Conservation (phyloP, 257 asterid species). For the Solanum virginianum region DNA sequence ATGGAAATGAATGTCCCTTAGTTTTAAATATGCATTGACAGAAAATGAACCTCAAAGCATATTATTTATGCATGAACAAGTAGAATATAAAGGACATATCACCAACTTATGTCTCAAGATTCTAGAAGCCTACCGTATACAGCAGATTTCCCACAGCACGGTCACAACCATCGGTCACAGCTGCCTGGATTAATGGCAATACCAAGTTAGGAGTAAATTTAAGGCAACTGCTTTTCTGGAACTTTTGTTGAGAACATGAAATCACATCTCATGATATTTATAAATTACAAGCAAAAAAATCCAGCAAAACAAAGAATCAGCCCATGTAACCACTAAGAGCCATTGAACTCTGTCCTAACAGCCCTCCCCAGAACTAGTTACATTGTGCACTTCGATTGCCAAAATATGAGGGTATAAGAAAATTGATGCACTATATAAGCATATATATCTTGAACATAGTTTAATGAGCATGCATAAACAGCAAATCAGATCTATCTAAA, state of each 20-base stretch:
- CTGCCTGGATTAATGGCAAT: constrained; percentile 40
- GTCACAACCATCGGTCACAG: constrained; percentile 66
- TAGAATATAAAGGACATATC: not conserved
- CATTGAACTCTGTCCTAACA: not conserved
- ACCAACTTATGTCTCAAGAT: not conserved
- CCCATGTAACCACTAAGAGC: not conserved
- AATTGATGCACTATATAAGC: not conserved
- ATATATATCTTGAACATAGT: not conserved
- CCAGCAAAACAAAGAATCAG: not conserved
- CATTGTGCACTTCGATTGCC: not conserved
- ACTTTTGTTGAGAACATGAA: not conserved
- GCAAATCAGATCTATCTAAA: not conserved
- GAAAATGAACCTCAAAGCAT: not conserved
- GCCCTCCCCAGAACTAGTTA: not conserved
- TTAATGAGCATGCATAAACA: not conserved
- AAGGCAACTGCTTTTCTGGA: not conserved
- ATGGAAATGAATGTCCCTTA: not conserved
- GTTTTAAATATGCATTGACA: not conserved
- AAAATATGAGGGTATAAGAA: not conserved
- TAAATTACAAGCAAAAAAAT: not conserved
- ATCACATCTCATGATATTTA: not conserved
- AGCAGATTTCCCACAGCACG: constrained; percentile 70
- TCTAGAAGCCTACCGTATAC: constrained; percentile 46
- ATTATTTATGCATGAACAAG: not conserved
- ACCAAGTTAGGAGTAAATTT: not conserved